Conservation (phyloP, 2,329 filamentous ascomycete species). For the Penicillium nordicum region DNA sequence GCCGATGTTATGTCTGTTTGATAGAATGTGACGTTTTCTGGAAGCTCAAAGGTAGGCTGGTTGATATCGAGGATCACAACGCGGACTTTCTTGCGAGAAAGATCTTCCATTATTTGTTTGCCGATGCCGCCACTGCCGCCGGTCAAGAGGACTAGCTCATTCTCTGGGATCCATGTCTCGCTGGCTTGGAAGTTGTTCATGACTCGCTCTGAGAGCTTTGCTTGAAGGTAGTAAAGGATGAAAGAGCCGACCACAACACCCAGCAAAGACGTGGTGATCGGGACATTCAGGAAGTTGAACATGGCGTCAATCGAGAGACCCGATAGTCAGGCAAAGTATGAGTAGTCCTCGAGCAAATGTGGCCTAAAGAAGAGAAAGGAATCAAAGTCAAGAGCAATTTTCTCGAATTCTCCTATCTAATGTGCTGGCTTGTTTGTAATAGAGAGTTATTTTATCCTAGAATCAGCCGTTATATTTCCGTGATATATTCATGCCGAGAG, state of each 20-base stretch:
- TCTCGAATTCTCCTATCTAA: not conserved
- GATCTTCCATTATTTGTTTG: constrained; percentile 19
- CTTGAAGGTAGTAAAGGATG: not conserved
- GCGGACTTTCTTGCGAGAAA: constrained; percentile 5
- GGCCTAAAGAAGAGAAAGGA: not conserved
- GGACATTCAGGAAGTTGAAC: not conserved
- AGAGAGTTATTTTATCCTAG: not conserved
- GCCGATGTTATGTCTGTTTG: constrained; percentile 28
- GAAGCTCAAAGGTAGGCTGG: constrained; percentile 3
- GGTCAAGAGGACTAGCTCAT: constrained; percentile 20
- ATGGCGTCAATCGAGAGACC: not conserved
- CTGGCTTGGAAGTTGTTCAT: not conserved
- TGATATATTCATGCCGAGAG: too few relatives aligned
- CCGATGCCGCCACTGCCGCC: constrained; percentile 22
- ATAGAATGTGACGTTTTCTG: constrained; percentile 21
- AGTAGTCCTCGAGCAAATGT: not conserved
- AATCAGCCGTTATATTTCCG: not conserved
- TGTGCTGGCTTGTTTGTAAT: not conserved
- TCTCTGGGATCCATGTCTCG: constrained; percentile 8
- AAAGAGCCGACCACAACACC: not conserved
- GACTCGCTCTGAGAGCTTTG: not conserved
- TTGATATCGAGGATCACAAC: constrained; percentile 15
- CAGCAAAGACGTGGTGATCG: not conserved
- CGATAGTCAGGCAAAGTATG: not conserved
- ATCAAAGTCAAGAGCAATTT: too few relatives aligned